These are phyloP conservation scores for Boletus fagicola DNA, from an alignment of 768 basidiomycete species.

Conservation along the genomic window DNA sequence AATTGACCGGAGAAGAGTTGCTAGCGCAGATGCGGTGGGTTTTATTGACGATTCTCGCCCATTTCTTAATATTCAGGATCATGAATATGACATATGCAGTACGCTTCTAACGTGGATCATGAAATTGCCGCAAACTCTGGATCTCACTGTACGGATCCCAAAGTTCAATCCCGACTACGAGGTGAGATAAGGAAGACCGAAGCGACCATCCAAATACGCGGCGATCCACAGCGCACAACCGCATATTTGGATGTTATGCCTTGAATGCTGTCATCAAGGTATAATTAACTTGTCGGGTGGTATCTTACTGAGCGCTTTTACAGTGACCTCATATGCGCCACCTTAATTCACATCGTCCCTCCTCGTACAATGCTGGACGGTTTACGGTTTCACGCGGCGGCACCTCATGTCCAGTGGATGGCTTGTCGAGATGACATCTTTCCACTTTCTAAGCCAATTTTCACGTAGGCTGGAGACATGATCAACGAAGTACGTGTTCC, in stretches of 20 bases:
- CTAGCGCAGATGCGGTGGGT: conserved; percentile 18
- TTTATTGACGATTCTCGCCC: not conserved
- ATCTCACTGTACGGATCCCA: conserved; percentile 55
- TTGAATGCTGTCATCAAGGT: conserved; percentile 37
- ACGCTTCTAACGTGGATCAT: conserved; percentile 47
- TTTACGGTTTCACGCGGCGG: conserved; percentile 45
- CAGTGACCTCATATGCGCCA: not conserved
- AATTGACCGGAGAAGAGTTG: conserved; percentile 17
- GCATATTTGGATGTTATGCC: conserved; percentile 51
- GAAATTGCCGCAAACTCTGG: conserved; percentile 66
- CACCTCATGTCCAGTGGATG: conserved; percentile 49
- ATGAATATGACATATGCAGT: conserved; percentile 20
- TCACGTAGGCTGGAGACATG: conserved; percentile 41
- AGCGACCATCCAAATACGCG: not conserved
- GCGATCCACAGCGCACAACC: not conserved
- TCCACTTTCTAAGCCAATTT: conserved; percentile 56
- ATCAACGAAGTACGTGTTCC: conserved; percentile 46
- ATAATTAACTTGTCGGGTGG: not conserved
- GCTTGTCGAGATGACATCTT: conserved; percentile 53
- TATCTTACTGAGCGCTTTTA: not conserved
- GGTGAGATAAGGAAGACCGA: conserved; percentile 14
- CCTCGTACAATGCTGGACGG: conserved; percentile 35
- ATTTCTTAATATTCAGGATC: not conserved
- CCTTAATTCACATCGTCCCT: conserved; percentile 6
- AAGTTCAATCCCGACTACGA: conserved; percentile 58